A percentile compares a stretch with the other conserved stretches of the same genome.
phyloP scores from a whole-genome alignment of 2,329 filamentous ascomycete species.

The Hypoxylon sp. region DNA sequence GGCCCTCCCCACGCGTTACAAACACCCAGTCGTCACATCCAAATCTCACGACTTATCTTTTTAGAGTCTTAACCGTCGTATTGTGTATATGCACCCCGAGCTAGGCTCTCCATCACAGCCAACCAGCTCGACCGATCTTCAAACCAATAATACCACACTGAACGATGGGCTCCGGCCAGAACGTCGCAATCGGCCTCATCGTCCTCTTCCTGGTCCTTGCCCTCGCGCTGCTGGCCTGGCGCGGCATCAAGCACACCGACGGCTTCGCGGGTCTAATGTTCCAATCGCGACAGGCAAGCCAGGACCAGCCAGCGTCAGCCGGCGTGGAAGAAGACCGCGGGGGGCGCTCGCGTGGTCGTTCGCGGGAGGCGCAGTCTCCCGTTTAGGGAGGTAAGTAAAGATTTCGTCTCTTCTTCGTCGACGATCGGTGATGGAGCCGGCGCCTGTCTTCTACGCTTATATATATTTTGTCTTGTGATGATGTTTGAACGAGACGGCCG shows the following conservation, averaged over 20 bases:
- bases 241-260: slow-evolving; percentile 41
- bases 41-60: neutral
- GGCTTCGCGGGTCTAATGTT: slow-evolving; percentile 46
- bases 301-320: neutral
- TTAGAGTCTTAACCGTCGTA: neutral
- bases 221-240: slow-evolving; percentile 40
- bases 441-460: neutral
- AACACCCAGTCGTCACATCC: neutral
- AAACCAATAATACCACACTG: slow-evolving; percentile 7
- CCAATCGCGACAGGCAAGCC: slow-evolving; percentile 33
- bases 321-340: neutral
- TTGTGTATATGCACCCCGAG: neutral
- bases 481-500: neutral
- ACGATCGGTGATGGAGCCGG: neutral
- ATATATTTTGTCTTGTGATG: neutral
- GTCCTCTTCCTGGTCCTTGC: slow-evolving; percentile 46
- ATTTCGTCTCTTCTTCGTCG: neutral
- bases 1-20: neutral
- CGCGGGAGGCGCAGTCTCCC: neutral
- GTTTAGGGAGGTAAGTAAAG: neutral
- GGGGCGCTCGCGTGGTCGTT: neutral
- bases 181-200: slow-evolving; percentile 47
- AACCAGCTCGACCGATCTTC: neutral
- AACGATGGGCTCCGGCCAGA: slow-evolving; percentile 31
- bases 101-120: neutral